phyloP scores from a whole-genome alignment of 352 stramenopile species.

The Pythium sukuiense region DNA sequence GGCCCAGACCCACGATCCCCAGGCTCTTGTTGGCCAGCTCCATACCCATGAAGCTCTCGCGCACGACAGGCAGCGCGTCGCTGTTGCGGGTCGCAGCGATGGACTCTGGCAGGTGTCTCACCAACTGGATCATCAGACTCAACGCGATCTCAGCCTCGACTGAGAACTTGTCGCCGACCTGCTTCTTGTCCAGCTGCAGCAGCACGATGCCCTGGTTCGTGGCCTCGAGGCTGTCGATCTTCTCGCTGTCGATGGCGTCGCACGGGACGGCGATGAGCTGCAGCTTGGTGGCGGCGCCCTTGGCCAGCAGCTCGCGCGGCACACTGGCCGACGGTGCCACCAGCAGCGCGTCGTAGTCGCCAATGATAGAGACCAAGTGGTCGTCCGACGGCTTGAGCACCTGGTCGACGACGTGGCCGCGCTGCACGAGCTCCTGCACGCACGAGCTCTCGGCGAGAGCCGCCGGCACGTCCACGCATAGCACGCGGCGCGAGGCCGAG shows the following conservation, averaged over 20 bases:
- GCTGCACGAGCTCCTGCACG: conserved; percentile 70
- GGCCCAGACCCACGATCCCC: conserved; percentile 70
- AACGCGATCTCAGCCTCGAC: conserved; percentile 74
- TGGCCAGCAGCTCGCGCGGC: conserved; percentile 40
- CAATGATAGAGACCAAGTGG: conserved; percentile 33
- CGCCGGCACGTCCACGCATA: conserved; percentile 62
- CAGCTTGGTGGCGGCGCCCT: conserved; percentile 45
- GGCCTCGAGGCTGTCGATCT: conserved; percentile 73
- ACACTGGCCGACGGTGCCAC: conserved; percentile 50
- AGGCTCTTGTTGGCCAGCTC: conserved; percentile 65
- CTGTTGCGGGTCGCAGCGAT: conserved; percentile 38
- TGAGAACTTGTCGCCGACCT: conserved; percentile 67
- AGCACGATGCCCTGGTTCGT: conserved; percentile 75
- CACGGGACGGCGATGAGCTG: conserved; percentile 56
- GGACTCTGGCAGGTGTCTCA: conserved; percentile 53
- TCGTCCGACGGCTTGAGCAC: conserved; percentile 36
- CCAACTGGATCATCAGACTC: conserved; percentile 64
- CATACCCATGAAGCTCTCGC: conserved; percentile 55
- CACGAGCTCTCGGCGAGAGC: conserved; percentile 49
- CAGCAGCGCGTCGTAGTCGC: conserved; percentile 64
- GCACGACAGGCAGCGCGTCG: conserved; percentile 15
- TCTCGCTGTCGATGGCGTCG: conserved; percentile 56
- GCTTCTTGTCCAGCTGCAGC: conserved; percentile 75
- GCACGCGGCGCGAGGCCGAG: conserved; percentile 35
- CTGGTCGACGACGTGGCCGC: conserved; percentile 64